Conservation (phyloP, 129 eudicot species). For the Dittrichia graveolens region DNA sequence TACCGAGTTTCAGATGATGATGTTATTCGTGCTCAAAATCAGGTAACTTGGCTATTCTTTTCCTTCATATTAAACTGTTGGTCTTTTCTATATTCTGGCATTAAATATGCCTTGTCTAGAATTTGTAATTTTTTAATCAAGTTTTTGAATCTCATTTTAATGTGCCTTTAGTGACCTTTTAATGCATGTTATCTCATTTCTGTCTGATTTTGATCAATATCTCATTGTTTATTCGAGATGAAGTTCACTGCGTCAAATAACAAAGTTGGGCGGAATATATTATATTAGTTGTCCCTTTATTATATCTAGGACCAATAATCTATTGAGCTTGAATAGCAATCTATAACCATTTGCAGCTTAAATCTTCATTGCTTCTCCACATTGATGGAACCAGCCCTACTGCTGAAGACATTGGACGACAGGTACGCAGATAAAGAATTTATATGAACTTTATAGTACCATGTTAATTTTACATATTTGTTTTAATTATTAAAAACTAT, state of each 20-base stretch:
- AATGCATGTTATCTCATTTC: no score
- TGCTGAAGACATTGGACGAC: conserved; percentile 74
- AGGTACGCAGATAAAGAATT: conserved; percentile 41
- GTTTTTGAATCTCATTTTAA: no score
- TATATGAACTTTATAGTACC: background rate
- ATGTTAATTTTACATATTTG: background rate
- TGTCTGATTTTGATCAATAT: no score
- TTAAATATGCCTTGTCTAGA: conserved; percentile 7
- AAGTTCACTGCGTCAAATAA: background rate
- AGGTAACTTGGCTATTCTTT: conserved; percentile 43
- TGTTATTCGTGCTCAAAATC: conserved; percentile 85
- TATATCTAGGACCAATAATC: conserved; percentile 9
- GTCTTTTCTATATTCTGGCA: background rate
- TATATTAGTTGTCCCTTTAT: background rate
- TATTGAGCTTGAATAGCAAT: conserved; percentile 15
- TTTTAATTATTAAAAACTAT: no score
- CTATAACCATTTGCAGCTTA: conserved; percentile 47
- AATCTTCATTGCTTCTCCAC: conserved; percentile 66
- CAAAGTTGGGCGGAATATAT: conserved; percentile 8
- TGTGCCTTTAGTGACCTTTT: no score
- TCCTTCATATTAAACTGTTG: background rate
- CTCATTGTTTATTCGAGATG: background rate
- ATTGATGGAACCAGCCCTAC: conserved; percentile 56
- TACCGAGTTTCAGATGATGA: conserved; percentile 76
- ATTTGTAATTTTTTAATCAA: background rate